Conservation (phyloP, 2,329 filamentous ascomycete species). For the Microdochium nivale region DNA sequence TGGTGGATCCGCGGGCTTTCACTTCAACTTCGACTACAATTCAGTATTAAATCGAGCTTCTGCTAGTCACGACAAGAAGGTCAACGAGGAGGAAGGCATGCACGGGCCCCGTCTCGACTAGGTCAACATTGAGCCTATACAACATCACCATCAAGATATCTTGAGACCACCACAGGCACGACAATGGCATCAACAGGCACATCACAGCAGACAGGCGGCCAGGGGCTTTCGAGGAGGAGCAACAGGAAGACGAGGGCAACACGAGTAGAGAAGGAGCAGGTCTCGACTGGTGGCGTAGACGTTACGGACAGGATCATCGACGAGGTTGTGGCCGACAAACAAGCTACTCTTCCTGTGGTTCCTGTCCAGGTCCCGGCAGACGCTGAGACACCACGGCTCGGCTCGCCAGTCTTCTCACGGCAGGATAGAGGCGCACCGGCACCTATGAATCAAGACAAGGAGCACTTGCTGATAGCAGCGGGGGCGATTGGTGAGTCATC, state of each 20-base stretch:
- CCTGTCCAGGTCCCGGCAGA: background rate
- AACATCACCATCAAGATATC: background rate
- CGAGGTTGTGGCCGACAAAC: background rate
- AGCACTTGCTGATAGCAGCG: conserved; percentile 23
- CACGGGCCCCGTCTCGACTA: background rate
- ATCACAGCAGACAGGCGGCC: background rate
- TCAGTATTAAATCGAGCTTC: background rate
- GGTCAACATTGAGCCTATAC: background rate
- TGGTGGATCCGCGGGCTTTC: background rate
- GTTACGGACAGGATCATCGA: background rate
- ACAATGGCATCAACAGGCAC: background rate
- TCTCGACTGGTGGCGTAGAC: background rate
- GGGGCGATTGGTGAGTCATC: conserved; percentile 24
- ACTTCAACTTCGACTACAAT: background rate
- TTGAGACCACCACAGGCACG: background rate
- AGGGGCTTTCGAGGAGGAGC: background rate
- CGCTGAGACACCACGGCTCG: background rate
- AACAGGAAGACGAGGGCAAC: background rate
- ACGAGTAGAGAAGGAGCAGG: background rate
- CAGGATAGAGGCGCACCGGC: conserved; percentile 4
- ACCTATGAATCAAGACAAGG: conserved; percentile 16
- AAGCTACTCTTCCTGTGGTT: background rate
- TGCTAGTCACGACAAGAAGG: background rate
- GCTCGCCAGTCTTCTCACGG: background rate
- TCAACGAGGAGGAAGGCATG: background rate